Base-by-base conservation (phyloP, 371 early-diverging fungal genomes). In the Rhizopus microsporus region DNA sequence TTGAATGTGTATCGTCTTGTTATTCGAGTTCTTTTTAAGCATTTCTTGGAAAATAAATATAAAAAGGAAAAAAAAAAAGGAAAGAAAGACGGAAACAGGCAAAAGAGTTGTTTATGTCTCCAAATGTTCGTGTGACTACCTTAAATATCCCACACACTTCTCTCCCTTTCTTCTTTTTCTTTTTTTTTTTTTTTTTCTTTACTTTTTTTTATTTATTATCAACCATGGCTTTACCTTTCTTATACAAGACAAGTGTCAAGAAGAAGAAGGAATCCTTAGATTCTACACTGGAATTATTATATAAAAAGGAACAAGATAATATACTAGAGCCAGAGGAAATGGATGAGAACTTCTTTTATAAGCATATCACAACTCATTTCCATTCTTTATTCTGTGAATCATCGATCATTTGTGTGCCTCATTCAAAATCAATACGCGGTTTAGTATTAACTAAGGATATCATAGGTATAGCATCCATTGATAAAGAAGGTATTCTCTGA, bases 401-500 rank as follows among this genome's bases (percentile, higher is more conserved):
- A 13, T 54, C 69, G 23, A 75, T 83, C 32, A 71, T 85, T 8
- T 83, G 84, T 62, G 71, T 85, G 38, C 85, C 85, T 16, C 78
- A 80, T 55, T 79, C 82, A 51, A 65, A 75, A 13, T 81, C 76
- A 31, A 67, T 85, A 3, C 72, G 75, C 51, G 84, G 84, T 8
- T 54, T 85, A 33, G 61, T 74, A 4, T 59, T 83, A 34, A 79
- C 81, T 34, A 82, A 81, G 62, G 67, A 77, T 33, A 82, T 82
- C 56, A 78, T 83, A 43, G 82, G 85, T 85, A 74, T 60, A 31
- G 9, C 50, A 39, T 7, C 49, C 31, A 39, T 15, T 15, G 9
- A 46, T 7, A 17, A 23, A 23, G 23, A 23, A 23, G 23, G 23
- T 23, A 23, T 23, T 23, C 1, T 23, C 23, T 23, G 23, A 23